These are phyloP conservation scores for Craspedostauros australis DNA, from an alignment of 108 stramenopile species.

Conservation along the genomic window DNA sequence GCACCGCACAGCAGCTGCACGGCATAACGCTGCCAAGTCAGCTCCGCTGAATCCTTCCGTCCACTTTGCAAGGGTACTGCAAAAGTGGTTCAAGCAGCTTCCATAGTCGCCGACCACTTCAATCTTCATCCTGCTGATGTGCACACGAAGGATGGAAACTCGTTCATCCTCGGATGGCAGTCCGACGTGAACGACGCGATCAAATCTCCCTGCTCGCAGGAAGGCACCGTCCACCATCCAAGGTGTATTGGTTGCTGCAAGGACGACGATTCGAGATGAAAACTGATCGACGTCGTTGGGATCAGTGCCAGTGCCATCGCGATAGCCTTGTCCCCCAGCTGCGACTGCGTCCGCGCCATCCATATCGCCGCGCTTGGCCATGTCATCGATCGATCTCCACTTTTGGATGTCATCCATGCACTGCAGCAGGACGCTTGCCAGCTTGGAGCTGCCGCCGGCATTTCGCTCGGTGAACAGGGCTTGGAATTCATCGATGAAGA, in stretches of 20 bases:
- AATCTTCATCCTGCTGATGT: slow-evolving; percentile 48
- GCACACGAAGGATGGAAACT: slow-evolving; percentile 57
- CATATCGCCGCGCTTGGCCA: neutral
- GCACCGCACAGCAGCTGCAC: slow-evolving; percentile 65
- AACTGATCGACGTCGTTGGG: neutral
- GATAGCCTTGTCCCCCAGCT: too few relatives aligned
- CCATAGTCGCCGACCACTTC: slow-evolving; percentile 1
- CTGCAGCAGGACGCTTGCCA: slow-evolving; percentile 63
- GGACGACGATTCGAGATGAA: slow-evolving; percentile 50
- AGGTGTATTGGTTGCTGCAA: slow-evolving; percentile 78
- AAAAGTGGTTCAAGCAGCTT: slow-evolving; percentile 10
- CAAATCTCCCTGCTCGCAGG: slow-evolving; percentile 73
- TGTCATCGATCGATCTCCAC: slow-evolving; percentile 44
- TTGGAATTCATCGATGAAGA: slow-evolving; percentile 85
- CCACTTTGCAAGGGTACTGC: slow-evolving; percentile 37
- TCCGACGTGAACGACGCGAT: slow-evolving; percentile 68
- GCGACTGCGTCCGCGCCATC: neutral
- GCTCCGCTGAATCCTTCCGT: slow-evolving; percentile 80
- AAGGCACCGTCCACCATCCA: slow-evolving; percentile 82
- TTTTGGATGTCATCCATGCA: slow-evolving; percentile 74
- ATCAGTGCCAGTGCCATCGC: neutral
- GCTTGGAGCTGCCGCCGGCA: slow-evolving; percentile 45
- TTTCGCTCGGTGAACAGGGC: slow-evolving; percentile 68
- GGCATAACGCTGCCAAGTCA: slow-evolving; percentile 77
- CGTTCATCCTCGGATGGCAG: slow-evolving; percentile 51